Evolutionary conservation across 495 filamentous ascomycete genomes (phyloP), one percentile per base, ranked within the genome.

Genomic region (Penicillium robsamsonii): DNA sequence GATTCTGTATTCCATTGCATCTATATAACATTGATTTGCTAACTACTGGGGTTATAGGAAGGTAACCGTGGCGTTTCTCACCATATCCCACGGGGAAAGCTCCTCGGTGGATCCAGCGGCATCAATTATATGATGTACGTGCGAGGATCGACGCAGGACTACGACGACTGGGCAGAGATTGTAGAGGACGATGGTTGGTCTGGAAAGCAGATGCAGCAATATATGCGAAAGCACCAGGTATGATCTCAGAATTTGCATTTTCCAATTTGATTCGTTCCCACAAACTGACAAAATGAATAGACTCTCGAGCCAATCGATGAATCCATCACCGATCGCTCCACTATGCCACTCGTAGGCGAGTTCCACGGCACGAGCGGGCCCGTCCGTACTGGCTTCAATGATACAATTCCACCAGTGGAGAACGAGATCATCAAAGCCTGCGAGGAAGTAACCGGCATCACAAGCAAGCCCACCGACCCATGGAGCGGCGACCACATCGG

Each of bases 71-170:
- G 62, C 17, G 41, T 38, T 22, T 22, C 63, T 5, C 62, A 67
- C 17, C 67, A 73, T 60, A 47, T 65, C 20, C 61, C 76, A 1
- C 80, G 79, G 4, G 84, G 83, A 12, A 83, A 82, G 58, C 68
- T 76, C 40, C 66, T 87, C 0, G 85, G 85, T 5, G 85, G 84
- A 9, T 81, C 78, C 7, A 84, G 80, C 27, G 79, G 69, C 2
- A 74, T 86, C 55, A 88, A 87, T 44, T 63, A 63, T 35, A 57
- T 68, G 62, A 65, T 68, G 56, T 69, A 68, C 43, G 64, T 65
- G 8, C 66, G 72, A 4, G 67, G 69, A 12, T 70, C 69, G 25
- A 45, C 27, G 13, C 64, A 68, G 18, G 71, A 79, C 18, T 79
- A 79, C 48, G 60, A 81, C 46, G 66, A 71, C 38, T 84, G 82